Percentiles rank a stretch among this genome's conserved stretches.
phyloP scores from a whole-genome alignment of 106 monocot genomes.

The Dioscorea alata region DNA sequence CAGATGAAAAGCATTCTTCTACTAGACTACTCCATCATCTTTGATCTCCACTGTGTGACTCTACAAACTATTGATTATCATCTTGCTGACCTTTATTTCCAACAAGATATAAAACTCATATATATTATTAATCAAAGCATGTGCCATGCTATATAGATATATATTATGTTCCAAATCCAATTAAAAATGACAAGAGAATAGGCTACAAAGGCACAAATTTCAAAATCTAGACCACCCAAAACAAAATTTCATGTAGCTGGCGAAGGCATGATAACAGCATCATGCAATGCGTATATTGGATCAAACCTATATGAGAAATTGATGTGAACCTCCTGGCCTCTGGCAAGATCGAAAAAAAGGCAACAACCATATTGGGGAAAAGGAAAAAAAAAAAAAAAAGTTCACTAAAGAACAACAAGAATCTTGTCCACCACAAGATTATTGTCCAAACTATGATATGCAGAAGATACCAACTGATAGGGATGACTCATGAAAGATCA shows the following conservation, averaged over 20 bases:
- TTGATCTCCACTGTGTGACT: too few relatives aligned
- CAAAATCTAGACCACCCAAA: neutral
- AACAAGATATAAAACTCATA: too few relatives aligned
- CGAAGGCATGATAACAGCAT: neutral
- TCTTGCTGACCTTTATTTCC: too few relatives aligned
- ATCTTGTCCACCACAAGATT: slow-evolving; percentile 1
- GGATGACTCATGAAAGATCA: neutral
- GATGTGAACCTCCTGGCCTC: neutral
- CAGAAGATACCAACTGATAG: neutral
- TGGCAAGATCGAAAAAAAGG: neutral
- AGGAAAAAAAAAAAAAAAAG: neutral
- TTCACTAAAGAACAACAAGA: neutral
- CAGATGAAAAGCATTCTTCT: neutral
- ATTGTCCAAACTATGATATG: slow-evolving; percentile 2
- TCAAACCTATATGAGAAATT: neutral
- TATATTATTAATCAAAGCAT: too few relatives aligned
- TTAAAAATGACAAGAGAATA: too few relatives aligned
- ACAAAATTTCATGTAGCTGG: neutral
- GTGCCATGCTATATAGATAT: too few relatives aligned
- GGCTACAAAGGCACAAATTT: too few relatives aligned
- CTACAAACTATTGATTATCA: too few relatives aligned
- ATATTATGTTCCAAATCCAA: too few relatives aligned
- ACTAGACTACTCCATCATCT: too few relatives aligned
- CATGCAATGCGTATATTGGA: neutral
- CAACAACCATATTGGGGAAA: neutral